phyloP scores from a whole-genome alignment of 345 rosid species.

The Turnera subulata region DNA sequence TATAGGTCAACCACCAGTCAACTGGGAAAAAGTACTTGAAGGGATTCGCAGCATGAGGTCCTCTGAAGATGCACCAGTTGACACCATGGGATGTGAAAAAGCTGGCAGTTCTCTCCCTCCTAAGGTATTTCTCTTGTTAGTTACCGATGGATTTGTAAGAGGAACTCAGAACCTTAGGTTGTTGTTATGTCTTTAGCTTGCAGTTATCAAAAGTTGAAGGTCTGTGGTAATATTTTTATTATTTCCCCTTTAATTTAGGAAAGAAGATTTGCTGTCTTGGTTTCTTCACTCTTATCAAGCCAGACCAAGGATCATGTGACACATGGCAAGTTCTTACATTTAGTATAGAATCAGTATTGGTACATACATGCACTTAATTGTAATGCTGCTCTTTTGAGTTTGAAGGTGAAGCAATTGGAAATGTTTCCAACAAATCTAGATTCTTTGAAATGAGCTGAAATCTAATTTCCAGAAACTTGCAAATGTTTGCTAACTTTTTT shows the following conservation, averaged over 20 bases:
- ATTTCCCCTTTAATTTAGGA: conserved; percentile 31
- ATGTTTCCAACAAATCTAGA: neutral
- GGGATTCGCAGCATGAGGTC: conserved; percentile 68
- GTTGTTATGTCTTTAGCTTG: no score
- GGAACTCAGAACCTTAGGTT: neutral
- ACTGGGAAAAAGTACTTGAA: conserved; percentile 62
- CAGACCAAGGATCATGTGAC: conserved; percentile 73
- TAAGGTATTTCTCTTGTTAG: conserved; percentile 32
- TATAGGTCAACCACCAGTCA: conserved; percentile 43
- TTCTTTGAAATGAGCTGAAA: neutral
- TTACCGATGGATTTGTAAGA: neutral
- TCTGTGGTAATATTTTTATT: neutral
- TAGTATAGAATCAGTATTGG: no score
- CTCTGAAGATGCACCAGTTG: conserved; percentile 66
- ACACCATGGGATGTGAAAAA: conserved; percentile 77
- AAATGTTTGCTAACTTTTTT: no score
- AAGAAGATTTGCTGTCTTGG: conserved; percentile 66
- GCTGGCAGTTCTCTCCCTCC: conserved; percentile 67
- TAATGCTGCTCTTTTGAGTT: no score
- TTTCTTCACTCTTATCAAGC: conserved; percentile 66
- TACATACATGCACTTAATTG: no score
- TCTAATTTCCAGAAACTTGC: no score
- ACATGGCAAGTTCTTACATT: conserved; percentile 40
- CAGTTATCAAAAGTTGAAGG: no score
- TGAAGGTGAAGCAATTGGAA: no score